phyloP scores from a whole-genome alignment of 306 rosid genomes.

The Glycine tomentella region DNA sequence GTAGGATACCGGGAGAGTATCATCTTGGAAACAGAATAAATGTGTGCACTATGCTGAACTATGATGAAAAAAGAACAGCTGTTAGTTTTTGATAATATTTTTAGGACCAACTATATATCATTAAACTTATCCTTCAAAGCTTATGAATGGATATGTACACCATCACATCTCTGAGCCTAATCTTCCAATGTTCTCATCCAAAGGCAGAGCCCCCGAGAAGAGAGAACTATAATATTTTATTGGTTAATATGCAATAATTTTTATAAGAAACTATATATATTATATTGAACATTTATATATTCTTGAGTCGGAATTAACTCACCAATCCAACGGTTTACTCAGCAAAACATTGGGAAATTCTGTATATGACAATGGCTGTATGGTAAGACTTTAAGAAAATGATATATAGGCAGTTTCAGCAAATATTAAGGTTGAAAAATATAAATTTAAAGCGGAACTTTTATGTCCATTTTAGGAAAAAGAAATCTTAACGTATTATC shows the following conservation, averaged over 20 bases:
- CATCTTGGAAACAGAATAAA: conserved; percentile 23
- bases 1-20: conserved; percentile 17
- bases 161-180: neutral
- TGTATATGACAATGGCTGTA: neutral
- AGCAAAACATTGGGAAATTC: neutral
- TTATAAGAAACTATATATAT: neutral
- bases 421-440: neutral
- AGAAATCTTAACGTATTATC: conserved; percentile 7
- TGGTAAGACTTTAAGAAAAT: neutral
- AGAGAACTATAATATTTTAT: neutral
- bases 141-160: neutral
- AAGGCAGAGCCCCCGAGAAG: conserved; percentile 6
- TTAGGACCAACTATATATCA: neutral
- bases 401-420: neutral
- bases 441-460: conserved; percentile 16
- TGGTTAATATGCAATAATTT: neutral
- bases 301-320: neutral
- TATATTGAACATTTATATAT: neutral
- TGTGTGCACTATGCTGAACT: neutral
- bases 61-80: neutral
- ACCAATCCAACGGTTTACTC: neutral
- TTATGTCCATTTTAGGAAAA: neutral
- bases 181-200: neutral
- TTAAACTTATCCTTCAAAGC: neutral
- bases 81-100: conserved; percentile 23